Evolutionary conservation across 1,139 yeast genomes (phyloP), one percentile per base, ranked within the genome.

Genomic region (Candida sp.): DNA sequence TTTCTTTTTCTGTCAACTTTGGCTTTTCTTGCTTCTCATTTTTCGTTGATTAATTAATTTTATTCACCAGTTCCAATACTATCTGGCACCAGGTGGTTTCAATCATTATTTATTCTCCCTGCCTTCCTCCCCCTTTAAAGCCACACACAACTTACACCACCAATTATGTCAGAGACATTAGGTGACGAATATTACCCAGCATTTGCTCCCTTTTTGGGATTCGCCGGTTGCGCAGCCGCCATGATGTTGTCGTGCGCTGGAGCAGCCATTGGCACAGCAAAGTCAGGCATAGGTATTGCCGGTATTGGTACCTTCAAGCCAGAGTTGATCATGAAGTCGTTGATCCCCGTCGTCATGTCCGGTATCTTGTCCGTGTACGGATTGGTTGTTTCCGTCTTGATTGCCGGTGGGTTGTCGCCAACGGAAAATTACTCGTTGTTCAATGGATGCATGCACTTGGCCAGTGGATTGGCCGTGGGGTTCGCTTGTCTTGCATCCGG

Each of bases 291-390:
- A 60, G 99, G 99, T 80, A 96, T 94, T 70, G 74, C 94, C 30
- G 96, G 96, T 80, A 87, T 88, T 55, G 94, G 94, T 77, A 86
- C 93, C 38, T 88, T 87, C 67, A 87, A 86, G 65, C 96, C 96
- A 25, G 94, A 88, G 65, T 74, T 88, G 60, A 88, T 88, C 57
- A 88, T 88, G 94, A 86, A 85, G 68, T 87, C 94, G 8, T 76
- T 88, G 54, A 90, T 94, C 61, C 98, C 98, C 22, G 98, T 94
- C 52, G 97, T 94, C 60, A 93, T 94, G 98, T 88, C 96, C 59
- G 99, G 99, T 86, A 96, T 94, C 66, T 78, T 94, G 58, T 93
- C 98, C 34, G 97, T 94, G 51, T 94, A 94, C 70, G 99, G 99
- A 4, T 80, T 94, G 54, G 99, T 94, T 31, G 99, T 94, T 51